Conservation (phyloP, 73 alveolate species). For the Breviolum minutum region DNA sequence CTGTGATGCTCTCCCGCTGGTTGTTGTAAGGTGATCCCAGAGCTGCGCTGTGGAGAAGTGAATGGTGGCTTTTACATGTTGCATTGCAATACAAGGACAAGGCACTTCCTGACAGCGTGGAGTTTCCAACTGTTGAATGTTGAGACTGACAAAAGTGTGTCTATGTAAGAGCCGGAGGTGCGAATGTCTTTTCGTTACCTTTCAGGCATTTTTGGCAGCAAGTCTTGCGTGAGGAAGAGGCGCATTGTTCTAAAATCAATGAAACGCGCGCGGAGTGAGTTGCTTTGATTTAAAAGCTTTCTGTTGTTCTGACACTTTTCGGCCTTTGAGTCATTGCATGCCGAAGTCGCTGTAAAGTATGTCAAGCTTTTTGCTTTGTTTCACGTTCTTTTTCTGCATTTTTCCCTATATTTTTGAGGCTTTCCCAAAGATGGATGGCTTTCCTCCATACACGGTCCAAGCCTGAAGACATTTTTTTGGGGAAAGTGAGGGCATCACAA, state of each 20-base stretch:
- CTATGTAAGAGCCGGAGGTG: not conserved
- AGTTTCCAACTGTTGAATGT: not conserved
- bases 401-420: not conserved
- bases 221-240: conserved; percentile 65
- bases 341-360: too few relatives aligned
- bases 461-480: not conserved
- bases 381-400: not conserved
- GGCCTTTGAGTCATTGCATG: too few relatives aligned
- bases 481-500: not conserved
- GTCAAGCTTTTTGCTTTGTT: not conserved
- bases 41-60: conserved; percentile 77
- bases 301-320: too few relatives aligned
- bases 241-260: not conserved
- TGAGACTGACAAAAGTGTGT: not conserved
- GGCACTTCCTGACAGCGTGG: not conserved
- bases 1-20: not conserved
- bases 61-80: conserved; percentile 61
- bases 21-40: conserved; percentile 24
- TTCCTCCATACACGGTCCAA: conserved; percentile 49
- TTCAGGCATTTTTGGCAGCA: conserved; percentile 57
- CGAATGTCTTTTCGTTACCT: not conserved
- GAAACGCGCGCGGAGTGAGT: not conserved
- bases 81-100: conserved; percentile 63
- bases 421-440: conserved; percentile 85
- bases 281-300: too few relatives aligned